A percentile compares a stretch with the other conserved stretches of the same genome.
Conservation (phyloP, 306 rosid genomes). For the Vachellia pachyceras region DNA sequence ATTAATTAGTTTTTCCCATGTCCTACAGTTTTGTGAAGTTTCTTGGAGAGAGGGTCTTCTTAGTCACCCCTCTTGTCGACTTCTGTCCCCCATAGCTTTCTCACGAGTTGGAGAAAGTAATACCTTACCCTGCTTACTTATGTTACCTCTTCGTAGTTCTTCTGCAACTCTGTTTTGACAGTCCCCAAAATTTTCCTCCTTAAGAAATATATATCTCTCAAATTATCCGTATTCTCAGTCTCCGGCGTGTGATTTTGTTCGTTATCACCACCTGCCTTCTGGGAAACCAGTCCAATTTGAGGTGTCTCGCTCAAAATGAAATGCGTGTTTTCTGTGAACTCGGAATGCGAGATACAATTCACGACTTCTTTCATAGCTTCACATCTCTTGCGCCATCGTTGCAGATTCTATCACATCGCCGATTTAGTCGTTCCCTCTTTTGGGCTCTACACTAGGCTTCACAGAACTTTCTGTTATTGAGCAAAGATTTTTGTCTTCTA, state of each 20-base stretch:
- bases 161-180: neutral
- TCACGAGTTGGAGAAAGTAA: constrained; percentile 47
- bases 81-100: constrained; percentile 46
- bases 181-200: neutral
- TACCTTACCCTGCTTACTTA: constrained; percentile 14
- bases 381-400: neutral
- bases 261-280: constrained; percentile 18
- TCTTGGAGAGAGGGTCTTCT: constrained; percentile 25
- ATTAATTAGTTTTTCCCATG: neutral
- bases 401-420: constrained; percentile 29
- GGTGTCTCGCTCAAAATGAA: constrained; percentile 17
- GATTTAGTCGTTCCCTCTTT: constrained; percentile 31
- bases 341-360: constrained; percentile 62
- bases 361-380: constrained; percentile 43
- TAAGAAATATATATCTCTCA: neutral
- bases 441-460: constrained; percentile 38
- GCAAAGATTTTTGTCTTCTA: constrained; percentile 35
- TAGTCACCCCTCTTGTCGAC: constrained; percentile 56
- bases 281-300: constrained; percentile 41
- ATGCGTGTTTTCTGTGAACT: constrained; percentile 55
- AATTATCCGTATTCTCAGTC: neutral
- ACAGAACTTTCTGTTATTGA: constrained; percentile 23
- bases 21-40: constrained; percentile 36
- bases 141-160: neutral
- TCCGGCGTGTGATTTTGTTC: neutral